These are phyloP conservation scores for Exophiala sp. DNA, from an alignment of 2,329 filamentous ascomycete genomes.

Conservation along the genomic window DNA sequence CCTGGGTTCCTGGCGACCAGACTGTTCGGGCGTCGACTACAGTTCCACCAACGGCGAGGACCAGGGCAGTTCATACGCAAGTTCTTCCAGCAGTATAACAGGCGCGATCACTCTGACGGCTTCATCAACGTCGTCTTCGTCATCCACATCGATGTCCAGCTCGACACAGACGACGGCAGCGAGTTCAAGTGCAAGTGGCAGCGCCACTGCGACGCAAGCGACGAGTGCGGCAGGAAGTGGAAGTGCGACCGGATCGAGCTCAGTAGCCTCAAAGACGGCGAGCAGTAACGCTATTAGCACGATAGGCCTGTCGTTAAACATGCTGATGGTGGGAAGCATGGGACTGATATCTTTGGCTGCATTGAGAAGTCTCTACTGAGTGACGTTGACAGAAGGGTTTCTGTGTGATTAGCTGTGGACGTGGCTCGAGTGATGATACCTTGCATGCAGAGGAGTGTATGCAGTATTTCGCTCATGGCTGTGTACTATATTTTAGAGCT, in stretches of 20 bases:
- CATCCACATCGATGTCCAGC: not conserved
- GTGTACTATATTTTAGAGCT: too few relatives aligned
- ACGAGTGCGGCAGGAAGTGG: not conserved
- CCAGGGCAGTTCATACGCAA: conserved; percentile 3
- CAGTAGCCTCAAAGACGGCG: not conserved
- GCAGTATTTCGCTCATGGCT: too few relatives aligned
- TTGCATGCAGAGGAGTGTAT: too few relatives aligned
- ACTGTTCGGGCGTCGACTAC: conserved; percentile 15
- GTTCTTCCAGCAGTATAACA: not conserved
- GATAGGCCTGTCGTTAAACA: not conserved
- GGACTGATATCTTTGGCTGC: not conserved
- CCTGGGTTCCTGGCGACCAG: conserved; percentile 11
- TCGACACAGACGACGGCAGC: not conserved
- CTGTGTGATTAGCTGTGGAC: too few relatives aligned
- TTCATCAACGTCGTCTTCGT: not conserved
- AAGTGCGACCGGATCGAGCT: not conserved
- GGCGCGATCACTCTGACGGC: conserved; percentile 8
- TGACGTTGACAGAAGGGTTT: too few relatives aligned
- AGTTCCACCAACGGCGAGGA: conserved; percentile 5
- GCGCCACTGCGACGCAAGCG: not conserved
- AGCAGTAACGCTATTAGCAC: not conserved
- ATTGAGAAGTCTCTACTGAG: not conserved
- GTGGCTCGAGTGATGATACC: too few relatives aligned
- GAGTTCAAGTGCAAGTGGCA: not conserved
- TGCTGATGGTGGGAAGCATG: not conserved